Evolutionary conservation across 129 eudicot genomes (phyloP).

Genomic region (Rutidosis leptorrhynchoides): DNA sequence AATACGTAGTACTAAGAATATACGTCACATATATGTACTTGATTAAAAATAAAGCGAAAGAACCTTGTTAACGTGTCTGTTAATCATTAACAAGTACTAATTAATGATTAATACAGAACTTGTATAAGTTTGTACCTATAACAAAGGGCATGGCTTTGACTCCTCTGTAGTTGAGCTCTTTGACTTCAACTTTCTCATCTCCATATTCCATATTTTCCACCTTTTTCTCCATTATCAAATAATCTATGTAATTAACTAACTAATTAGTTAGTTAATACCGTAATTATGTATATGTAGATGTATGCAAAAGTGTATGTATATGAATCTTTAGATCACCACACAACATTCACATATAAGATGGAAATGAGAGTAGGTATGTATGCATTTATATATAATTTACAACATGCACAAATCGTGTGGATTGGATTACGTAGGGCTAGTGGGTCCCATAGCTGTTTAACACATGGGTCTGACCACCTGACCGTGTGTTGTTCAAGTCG

Average conservation of each 20-base stretch:
- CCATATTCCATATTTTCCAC: conserved; percentile 28
- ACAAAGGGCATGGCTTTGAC: conserved; percentile 53
- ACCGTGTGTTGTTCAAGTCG: not conserved
- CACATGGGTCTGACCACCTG: not conserved
- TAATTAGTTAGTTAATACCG: too few relatives aligned
- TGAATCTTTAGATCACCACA: conserved; percentile 12
- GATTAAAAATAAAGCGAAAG: too few relatives aligned
- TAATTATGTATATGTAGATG: not conserved
- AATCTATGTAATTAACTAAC: not conserved
- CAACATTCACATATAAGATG: not conserved
- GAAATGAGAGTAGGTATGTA: conserved; percentile 8
- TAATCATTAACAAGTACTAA: too few relatives aligned
- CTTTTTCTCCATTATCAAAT: conserved; percentile 27
- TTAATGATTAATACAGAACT: too few relatives aligned
- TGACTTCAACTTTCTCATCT: conserved; percentile 30
- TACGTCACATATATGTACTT: too few relatives aligned
- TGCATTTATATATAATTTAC: conserved; percentile 18
- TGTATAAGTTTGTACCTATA: conserved; percentile 37
- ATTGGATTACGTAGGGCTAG: not conserved
- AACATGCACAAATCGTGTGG: not conserved
- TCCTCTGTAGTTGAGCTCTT: conserved; percentile 45
- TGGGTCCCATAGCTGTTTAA: not conserved
- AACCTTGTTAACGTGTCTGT: too few relatives aligned
- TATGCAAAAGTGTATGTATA: not conserved
- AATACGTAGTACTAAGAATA: too few relatives aligned